Percentiles rank a stretch among this genome's conserved stretches.
Evolutionary conservation across 169 alveolate species (phyloP).

Genomic region (Perkinsus olseni): DNA sequence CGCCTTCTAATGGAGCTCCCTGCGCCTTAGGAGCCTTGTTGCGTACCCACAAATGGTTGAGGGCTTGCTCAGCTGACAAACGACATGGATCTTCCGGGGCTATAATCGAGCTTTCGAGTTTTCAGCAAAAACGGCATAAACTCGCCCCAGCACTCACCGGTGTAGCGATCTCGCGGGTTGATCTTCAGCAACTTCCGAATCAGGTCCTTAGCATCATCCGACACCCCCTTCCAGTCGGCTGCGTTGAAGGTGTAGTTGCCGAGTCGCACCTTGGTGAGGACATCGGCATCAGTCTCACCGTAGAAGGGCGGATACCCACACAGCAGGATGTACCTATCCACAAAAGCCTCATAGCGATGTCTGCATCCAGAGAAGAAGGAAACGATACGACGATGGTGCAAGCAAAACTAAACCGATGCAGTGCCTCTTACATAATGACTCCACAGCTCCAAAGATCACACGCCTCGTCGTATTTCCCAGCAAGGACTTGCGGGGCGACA

Average conservation of each 20-base stretch:
- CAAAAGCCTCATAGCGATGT: slow-evolving; percentile 39
- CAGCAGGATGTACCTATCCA: slow-evolving; percentile 69
- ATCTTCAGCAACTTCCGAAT: slow-evolving; percentile 56
- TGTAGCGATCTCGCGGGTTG: slow-evolving; percentile 12
- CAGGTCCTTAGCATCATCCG: slow-evolving; percentile 75
- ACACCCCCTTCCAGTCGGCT: slow-evolving; percentile 65
- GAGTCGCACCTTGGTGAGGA: slow-evolving; percentile 61
- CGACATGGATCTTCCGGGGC: too few relatives aligned
- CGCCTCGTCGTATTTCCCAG: slow-evolving; percentile 47
- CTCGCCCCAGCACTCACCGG: neutral
- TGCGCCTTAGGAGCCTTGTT: slow-evolving; percentile 23
- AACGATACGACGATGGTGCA: too few relatives aligned
- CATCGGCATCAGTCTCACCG: slow-evolving; percentile 72
- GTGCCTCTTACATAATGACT: slow-evolving; percentile 20
- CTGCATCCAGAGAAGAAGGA: too few relatives aligned
- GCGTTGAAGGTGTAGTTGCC: slow-evolving; percentile 70
- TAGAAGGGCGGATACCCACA: slow-evolving; percentile 78
- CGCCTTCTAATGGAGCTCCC: neutral
- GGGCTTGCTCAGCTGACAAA: slow-evolving; percentile 34
- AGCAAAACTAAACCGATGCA: too few relatives aligned
- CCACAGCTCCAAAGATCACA: slow-evolving; percentile 86
- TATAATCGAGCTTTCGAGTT: too few relatives aligned
- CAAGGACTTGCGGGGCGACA: slow-evolving; percentile 70
- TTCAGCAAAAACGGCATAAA: too few relatives aligned
- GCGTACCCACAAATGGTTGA: slow-evolving; percentile 50